Base-by-base conservation (phyloP, 2,329 filamentous ascomycete species). In the Paecilomyces fulvus region DNA sequence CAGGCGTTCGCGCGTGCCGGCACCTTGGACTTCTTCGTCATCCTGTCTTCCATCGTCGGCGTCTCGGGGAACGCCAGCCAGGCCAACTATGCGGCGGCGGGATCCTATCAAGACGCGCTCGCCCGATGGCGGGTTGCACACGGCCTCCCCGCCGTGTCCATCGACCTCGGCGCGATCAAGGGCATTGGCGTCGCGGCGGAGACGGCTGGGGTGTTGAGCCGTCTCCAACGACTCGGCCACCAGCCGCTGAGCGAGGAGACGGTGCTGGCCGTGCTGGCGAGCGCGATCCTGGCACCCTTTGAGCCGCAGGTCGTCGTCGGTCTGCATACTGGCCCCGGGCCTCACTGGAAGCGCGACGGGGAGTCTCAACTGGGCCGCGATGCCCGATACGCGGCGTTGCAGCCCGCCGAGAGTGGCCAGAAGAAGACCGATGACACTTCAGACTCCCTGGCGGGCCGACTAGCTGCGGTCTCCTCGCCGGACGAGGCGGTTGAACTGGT, bases 21-120 rank as follows among this genome's bases (percentile, higher is more conserved):
- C 12, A 14, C 3, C 12, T 17, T 62, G 33, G 59, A 62, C 23
- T 61, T 58, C 49, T 62, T 61, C 51, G 30, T 60, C 30, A 50
- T 59, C 23, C 23, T 60, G 23, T 52, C 53, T 21, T 61, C 59
- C 28, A 30, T 54, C 11, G 49, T 31, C 14, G 58, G 57, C 1
- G 1, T 62, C 30, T 30, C 59, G 49, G 53, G 60, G 21, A 54
- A 55, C 30, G 49, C 49, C 20, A 55, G 58, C 21, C 59, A 62
- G 37, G 48, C 55, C 1, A 56, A 58, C 51, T 62, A 62, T 43
- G 51, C 57, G 28, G 60, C 56, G 1, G 60, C 51, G 1, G 51
- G 51, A 10, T 37, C 51, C 21, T 62, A 56, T 30, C 30, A 55
- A 30, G 57, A 60, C 21, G 43, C 56, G 2, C 54, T 61, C 11